Evolutionary conservation across 164 flowering plant species (phyloP), one percentile per base, ranked within the genome.

Genomic region (Umbilicus rupestris): DNA sequence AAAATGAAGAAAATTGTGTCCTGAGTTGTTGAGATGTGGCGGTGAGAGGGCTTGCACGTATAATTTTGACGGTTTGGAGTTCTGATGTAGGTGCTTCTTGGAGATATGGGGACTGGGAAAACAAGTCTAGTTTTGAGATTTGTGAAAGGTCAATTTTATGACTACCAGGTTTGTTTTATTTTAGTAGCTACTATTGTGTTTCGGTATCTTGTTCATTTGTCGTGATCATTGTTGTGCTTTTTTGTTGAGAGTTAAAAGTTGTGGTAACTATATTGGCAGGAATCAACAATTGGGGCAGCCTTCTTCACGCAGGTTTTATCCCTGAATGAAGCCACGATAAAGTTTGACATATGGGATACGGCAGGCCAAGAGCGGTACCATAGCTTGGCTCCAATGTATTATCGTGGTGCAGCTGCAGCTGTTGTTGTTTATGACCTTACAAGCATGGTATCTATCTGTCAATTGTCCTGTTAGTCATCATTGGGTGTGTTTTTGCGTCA

Each of bases 251-350:
- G 26, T 24, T 49, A 20, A 31, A 39, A 39, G 49, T 65, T 47
- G 75, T 37, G 17, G n/a, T 66, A 39, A 42, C 35, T 14, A 35
- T 62, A 64, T 15, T 24, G 73, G 68, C 72, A 87, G 97, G 97
- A 91, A 80, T 86, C 97, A 65, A 91, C 97, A 16, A 91, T 91
- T 46, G 96, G 97, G 63, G 96, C 97, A 45, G 96, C 96, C 50
- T 91, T 89, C 74, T 89, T 91, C 82, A 84, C 97, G 2, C 93
- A 89, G 72, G 75, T 82, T 57, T 59, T 91, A 67, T 84, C 96
- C 14, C 28, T 87, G 47, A 82, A 78, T 68, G 92, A 88, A 71
- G 89, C 76, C 10, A 88, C 91, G 22, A 78, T 91, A 46, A 88
- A 88, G 68, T 85, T 87, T 71, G 96, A 89, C 65, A 89, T 90